Evolutionary conservation across 2,329 filamentous ascomycete species (phyloP), one percentile per base, ranked within the genome.

Genomic region (Arthrobotrys sinensis): DNA sequence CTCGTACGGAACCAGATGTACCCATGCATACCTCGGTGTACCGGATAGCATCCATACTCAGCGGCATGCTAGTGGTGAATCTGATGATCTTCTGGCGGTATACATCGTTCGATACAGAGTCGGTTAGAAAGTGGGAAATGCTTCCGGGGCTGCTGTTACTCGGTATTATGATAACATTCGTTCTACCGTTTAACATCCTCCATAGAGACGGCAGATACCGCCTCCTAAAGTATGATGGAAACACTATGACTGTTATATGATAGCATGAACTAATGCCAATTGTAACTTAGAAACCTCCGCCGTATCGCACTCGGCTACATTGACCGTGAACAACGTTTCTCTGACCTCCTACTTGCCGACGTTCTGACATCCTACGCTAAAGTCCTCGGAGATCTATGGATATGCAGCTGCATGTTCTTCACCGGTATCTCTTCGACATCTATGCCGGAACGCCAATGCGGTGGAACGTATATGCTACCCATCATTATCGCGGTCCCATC

Each of bases 301-400:
- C 91, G 96, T 71, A 90, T 98, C 78, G 90, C 89, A 81, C 86
- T 97, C 50, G 96, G 96, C 24, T 94, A 95, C 0, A 88, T 99
- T 24, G 95, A 96, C 12, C 89, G 92, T 81, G 92, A 97, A 84
- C 94, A 95, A 68, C 97, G 97, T 83, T 98, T 98, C 82, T 95
- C 93, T 70, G 96, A 99, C 83, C 92, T 98, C 65, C 86, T 99
- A 75, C 89, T 99, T 16, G 94, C 96, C 38, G 96, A 99, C 88
- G 95, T 94, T 69, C 86, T 98, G 81, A 99, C 96, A 48, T 96
- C 93, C 82, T 99, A 98, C 84, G 91, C 95, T 79, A 97, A 96
- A 84, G 92, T 97, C 34, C 87, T 97, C 32, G 95, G 91, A 24
- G 96, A 99, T 84, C 86, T 97, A 11, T 97, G 94, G 83, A 92